Percentiles rank a stretch among this genome's conserved stretches.
Conservation (phyloP, 495 filamentous ascomycete species). For the Xylaria acuta region DNA sequence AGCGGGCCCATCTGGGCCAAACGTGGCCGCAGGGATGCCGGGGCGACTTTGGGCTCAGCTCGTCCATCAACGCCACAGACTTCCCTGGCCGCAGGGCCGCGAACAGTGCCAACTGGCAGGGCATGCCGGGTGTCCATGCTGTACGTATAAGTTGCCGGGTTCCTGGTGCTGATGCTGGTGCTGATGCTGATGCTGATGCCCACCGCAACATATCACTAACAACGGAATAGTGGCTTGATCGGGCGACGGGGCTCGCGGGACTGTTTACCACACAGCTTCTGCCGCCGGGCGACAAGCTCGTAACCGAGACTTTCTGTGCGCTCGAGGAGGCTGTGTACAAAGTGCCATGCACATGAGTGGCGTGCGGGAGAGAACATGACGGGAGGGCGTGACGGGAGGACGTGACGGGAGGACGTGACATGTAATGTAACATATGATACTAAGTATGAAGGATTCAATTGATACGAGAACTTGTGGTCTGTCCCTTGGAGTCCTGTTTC, state of each 20-base stretch:
- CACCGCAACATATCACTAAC: not conserved
- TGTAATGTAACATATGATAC: no score
- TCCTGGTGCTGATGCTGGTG: no score
- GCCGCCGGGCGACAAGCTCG: constrained; percentile 33
- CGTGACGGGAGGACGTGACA: no score
- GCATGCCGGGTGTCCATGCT: constrained; percentile 24
- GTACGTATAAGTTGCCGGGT: constrained; percentile 18
- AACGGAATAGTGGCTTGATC: constrained; percentile 40
- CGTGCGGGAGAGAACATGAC: no score
- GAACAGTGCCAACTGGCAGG: constrained; percentile 20
- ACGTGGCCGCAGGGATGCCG: constrained; percentile 7
- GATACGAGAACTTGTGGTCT: no score
- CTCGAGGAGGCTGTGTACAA: constrained; percentile 9
- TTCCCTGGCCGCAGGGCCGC: constrained; percentile 16
- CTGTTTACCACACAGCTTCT: constrained; percentile 40
- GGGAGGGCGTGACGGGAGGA: no score
- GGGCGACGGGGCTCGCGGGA: constrained; percentile 36
- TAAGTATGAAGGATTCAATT: no score
- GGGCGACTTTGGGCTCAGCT: constrained; percentile 19
- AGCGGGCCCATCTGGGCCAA: constrained; percentile 4
- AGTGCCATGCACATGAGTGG: no score
- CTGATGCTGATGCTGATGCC: no score
- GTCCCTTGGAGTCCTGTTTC: no score
- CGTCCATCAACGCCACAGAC: constrained; percentile 4
- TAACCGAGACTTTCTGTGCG: constrained; percentile 11